phyloP scores from a whole-genome alignment of 306 rosid genomes.

The Macrotyloma uniflorum region DNA sequence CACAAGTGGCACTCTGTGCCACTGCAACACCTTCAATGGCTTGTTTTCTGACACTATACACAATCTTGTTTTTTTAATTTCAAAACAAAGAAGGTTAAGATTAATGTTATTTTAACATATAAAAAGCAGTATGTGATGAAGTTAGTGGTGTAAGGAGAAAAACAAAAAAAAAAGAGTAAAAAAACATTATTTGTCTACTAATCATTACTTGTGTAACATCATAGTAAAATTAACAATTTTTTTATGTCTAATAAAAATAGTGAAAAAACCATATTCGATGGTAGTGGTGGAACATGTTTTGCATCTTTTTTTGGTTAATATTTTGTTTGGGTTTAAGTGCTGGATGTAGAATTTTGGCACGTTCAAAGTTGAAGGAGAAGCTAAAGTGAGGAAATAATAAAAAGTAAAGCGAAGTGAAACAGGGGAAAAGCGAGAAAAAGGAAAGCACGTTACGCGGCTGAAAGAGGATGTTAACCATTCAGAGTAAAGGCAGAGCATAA shows the following conservation, averaged over 20 bases:
- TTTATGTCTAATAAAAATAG: background rate
- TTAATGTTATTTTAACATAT: no score
- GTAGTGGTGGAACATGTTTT: slow-evolving; percentile 25
- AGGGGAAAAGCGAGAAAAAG: slow-evolving; percentile 12
- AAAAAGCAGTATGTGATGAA: background rate
- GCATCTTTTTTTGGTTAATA: no score
- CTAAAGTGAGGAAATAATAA: background rate
- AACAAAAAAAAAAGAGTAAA: background rate
- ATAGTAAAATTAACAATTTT: background rate
- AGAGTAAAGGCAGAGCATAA: background rate
- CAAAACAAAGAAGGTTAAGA: no score
- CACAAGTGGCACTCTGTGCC: background rate
- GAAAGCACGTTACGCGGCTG: slow-evolving; percentile 33
- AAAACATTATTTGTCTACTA: background rate
- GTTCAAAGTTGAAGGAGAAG: background rate
- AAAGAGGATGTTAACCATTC: background rate
- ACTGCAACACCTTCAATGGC: background rate
- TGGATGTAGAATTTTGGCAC: slow-evolving; percentile 2
- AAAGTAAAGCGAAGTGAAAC: background rate
- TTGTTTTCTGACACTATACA: background rate
- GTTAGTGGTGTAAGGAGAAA: background rate
- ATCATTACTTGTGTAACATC: background rate
- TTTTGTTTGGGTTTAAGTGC: background rate
- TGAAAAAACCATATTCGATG: slow-evolving; percentile 14
- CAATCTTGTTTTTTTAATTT: no score